Conservation (phyloP, 2,329 filamentous ascomycete species). For the Xylaria polymorpha region DNA sequence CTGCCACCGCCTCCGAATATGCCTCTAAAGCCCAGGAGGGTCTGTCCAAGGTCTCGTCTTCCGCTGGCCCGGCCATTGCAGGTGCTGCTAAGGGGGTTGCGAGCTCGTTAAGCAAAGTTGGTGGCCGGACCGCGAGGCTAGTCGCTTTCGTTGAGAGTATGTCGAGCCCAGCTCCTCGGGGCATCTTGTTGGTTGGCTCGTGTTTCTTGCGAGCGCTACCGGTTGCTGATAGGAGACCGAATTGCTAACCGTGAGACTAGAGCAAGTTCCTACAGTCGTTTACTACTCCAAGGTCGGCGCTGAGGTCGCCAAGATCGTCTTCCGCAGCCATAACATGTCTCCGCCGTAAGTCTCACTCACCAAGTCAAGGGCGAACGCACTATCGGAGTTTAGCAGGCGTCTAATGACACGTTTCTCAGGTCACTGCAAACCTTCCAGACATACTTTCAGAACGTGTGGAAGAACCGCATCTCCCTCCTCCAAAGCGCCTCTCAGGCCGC, state of each 20-base stretch:
- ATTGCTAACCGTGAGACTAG: constrained; percentile 59
- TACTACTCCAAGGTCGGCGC: constrained; percentile 93
- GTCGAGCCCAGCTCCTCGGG: constrained; percentile 52
- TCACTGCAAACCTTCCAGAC: constrained; percentile 83
- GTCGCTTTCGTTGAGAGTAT: constrained; percentile 88
- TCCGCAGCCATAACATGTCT: constrained; percentile 88
- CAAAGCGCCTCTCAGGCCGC: constrained; percentile 57
- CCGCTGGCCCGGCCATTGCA: constrained; percentile 81
- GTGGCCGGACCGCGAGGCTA: constrained; percentile 83
- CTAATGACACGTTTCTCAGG: constrained; percentile 58
- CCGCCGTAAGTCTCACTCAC: constrained; percentile 82
- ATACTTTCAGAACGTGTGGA: constrained; percentile 82
- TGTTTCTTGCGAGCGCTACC: constrained; percentile 9
- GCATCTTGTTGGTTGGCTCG: constrained; percentile 2
- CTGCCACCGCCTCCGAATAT: constrained; percentile 58
- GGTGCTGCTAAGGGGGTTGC: constrained; percentile 76
- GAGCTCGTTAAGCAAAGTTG: constrained; percentile 77
- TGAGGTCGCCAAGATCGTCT: constrained; percentile 89
- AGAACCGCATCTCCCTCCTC: constrained; percentile 73
- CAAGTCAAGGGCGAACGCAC: neutral
- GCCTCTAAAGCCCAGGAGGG: constrained; percentile 80
- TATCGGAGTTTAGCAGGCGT: neutral
- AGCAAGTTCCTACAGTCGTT: constrained; percentile 83
- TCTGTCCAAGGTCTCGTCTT: constrained; percentile 81
- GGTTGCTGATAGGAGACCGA: constrained; percentile 6